phyloP scores from a whole-genome alignment of 2,329 filamentous ascomycete genomes.

The Trichoderma asperellum region DNA sequence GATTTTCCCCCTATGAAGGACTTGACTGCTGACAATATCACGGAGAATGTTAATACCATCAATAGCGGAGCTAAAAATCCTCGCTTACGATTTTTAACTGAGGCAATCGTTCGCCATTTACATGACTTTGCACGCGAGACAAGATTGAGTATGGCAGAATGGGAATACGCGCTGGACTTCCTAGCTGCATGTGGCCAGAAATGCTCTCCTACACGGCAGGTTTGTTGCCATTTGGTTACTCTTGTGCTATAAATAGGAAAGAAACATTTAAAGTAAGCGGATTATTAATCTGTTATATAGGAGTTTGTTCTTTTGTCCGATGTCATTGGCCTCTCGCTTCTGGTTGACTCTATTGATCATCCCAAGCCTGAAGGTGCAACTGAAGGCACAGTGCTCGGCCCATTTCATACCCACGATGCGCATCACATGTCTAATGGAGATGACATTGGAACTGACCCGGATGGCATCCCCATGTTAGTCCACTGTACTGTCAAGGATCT shows the following conservation, averaged over 20 bases:
- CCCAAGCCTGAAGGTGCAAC: slow-evolving; percentile 69
- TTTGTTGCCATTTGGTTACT: no score
- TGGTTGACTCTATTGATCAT: slow-evolving; percentile 77
- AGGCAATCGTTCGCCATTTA: slow-evolving; percentile 64
- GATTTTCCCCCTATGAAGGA: no score
- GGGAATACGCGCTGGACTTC: slow-evolving; percentile 72
- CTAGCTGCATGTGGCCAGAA: slow-evolving; percentile 51
- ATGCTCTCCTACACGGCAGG: slow-evolving; percentile 43
- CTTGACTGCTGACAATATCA: no score
- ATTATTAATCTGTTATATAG: slow-evolving; percentile 61
- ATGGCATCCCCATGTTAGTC: not conserved
- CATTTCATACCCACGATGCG: slow-evolving; percentile 78
- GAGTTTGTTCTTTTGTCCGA: slow-evolving; percentile 79
- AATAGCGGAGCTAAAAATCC: no score
- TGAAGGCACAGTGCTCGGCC: slow-evolving; percentile 77
- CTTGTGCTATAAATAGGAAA: no score
- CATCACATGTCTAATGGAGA: slow-evolving; percentile 55
- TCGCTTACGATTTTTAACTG: no score
- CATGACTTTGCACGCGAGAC: slow-evolving; percentile 80
- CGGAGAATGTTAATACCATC: no score
- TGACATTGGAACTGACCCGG: slow-evolving; percentile 56
- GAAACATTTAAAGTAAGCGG: slow-evolving; percentile 36
- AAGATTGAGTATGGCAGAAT: slow-evolving; percentile 70
- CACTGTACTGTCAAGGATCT: slow-evolving; percentile 65
- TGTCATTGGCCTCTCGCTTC: slow-evolving; percentile 71